phyloP scores from a whole-genome alignment of 306 rosid species.

The Prunus dulcis region DNA sequence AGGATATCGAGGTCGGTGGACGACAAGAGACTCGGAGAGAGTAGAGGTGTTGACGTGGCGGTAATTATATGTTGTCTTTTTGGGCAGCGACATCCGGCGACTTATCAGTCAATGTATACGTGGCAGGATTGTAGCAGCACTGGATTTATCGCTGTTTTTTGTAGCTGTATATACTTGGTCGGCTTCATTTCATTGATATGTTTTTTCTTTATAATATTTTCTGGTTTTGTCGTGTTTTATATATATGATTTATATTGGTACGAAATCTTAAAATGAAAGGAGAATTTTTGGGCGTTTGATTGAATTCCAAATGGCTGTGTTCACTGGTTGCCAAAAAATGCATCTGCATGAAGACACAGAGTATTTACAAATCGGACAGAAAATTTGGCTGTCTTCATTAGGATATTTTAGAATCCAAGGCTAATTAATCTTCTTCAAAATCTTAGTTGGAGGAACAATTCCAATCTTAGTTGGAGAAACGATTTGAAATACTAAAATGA shows the following conservation, averaged over 20 bases:
- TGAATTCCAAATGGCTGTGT: not conserved
- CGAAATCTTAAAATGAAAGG: not conserved
- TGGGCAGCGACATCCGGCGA: not conserved
- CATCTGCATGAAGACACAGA: not conserved
- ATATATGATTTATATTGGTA: not conserved
- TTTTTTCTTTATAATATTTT: not conserved
- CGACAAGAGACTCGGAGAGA: constrained; percentile 23
- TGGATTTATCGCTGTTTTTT: not conserved
- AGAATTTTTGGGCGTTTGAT: not conserved
- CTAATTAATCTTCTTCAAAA: too few species aligned
- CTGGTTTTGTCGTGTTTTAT: not conserved
- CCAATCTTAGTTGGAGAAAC: too few species aligned
- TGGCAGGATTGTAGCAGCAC: not conserved
- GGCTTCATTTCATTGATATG: not conserved
- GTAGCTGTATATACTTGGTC: not conserved
- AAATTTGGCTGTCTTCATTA: not conserved
- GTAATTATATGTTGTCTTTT: not conserved
- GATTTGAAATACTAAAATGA: too few species aligned
- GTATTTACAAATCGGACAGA: not conserved
- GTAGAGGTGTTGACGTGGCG: constrained; percentile 3
- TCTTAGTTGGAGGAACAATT: too few species aligned
- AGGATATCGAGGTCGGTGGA: constrained; percentile 37
- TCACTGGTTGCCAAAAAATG: not conserved
- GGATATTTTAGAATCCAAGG: too few species aligned
- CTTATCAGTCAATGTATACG: not conserved